These are phyloP conservation scores for Myriosclerotinia duriaeana DNA, from an alignment of 2,329 filamentous ascomycete species.

Conservation along the genomic window DNA sequence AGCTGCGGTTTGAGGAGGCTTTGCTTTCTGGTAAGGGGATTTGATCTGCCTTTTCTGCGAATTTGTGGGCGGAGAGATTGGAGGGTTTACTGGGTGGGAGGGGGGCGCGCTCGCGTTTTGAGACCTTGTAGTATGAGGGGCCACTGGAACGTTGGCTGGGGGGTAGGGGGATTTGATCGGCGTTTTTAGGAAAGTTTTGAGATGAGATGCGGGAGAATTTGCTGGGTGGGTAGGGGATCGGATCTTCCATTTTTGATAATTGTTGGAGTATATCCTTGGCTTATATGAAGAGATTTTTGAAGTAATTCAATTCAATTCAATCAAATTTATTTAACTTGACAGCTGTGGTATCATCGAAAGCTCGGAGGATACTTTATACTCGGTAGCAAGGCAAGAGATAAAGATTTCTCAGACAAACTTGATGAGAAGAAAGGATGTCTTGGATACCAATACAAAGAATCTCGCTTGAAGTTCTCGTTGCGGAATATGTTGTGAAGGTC, in stretches of 20 bases:
- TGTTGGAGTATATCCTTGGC: too few species aligned
- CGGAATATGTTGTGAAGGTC: neutral
- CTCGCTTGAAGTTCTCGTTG: neutral
- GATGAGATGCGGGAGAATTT: neutral
- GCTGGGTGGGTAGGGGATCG: neutral
- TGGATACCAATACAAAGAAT: neutral
- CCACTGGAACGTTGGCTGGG: too few species aligned
- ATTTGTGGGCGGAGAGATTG: too few species aligned
- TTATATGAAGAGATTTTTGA: neutral
- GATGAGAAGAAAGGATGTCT: neutral
- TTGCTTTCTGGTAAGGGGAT: too few species aligned
- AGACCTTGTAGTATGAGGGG: too few species aligned
- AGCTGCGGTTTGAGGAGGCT: too few species aligned
- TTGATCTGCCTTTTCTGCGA: neutral
- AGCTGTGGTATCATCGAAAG: neutral
- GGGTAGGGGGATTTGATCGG: neutral
- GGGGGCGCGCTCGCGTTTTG: too few species aligned
- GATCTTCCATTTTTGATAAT: neutral
- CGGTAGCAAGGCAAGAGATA: neutral
- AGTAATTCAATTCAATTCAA: neutral
- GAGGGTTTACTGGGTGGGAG: too few species aligned
- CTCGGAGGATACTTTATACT: too few species aligned
- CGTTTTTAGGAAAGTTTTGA: neutral
- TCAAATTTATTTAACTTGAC: neutral
- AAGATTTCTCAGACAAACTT: neutral